Evolutionary conservation across 768 basidiomycete species (phyloP), one percentile per base, ranked within the genome.

Genomic region (Boletus rufocinnamomeus): DNA sequence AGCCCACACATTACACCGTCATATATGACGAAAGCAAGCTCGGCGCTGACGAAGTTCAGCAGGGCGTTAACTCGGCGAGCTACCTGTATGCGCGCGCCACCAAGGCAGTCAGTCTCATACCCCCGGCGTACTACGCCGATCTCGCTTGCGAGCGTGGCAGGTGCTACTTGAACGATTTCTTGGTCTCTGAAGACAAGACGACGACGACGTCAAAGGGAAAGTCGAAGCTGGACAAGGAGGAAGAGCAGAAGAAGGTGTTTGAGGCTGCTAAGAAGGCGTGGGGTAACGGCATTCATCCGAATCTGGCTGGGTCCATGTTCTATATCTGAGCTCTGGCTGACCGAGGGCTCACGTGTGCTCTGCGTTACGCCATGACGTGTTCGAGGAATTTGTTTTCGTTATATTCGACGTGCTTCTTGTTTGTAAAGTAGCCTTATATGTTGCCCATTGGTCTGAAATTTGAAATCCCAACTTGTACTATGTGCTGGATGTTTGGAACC

Each of bases 21-120:
- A 79, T 92, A 5, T 89, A 92, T 69, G 91, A 93, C 71, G 91
- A 94, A 73, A 86, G 83, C 66, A 67, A 57, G 4, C 75, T 92
- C n/a, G 74, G 74, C 2, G 86, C 90, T 1, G 86, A 95, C 68
- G 82, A 83, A 17, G 75, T 93, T 13, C 92, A 94, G 67, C 78
- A 85, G 58, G 87, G 90, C 2, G 84, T 88, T 0, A 82, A 93
- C 66, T 77, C 84, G 54, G 72, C 79, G 16, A 85, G 84, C 63
- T 93, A 92, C 66, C 76, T 90, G 16, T 95, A 90, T 63, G 91
- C 88, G 1, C 82, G 92, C 5, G 91, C 91, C 1, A 95, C 91
- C 4, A 88, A 89, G 64, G 87, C 91, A 0, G 93, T 95, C 32
- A 91, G 88, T 67, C 76, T 93, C 25, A 79, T 92, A 13, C 90